Evolutionary conservation across 257 asterid species (phyloP).

Genomic region (Lantana camara): DNA sequence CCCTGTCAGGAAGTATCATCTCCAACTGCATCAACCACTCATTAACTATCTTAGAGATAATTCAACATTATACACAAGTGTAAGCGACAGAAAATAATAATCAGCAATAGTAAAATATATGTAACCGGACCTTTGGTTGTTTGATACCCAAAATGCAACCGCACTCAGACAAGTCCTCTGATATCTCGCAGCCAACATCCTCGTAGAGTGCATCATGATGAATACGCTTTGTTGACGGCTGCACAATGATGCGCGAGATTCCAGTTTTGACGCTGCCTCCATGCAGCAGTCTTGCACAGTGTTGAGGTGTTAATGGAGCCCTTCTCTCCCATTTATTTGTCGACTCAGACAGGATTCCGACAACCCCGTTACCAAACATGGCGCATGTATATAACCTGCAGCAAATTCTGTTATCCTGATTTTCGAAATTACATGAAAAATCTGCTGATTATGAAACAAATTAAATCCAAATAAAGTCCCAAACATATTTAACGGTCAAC

Average conservation of each 20-base stretch:
- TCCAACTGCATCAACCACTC: slow-evolving; percentile 75
- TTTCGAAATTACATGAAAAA: background rate
- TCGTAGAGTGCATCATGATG: slow-evolving; percentile 93
- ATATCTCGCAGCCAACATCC: slow-evolving; percentile 93
- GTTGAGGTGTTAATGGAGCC: slow-evolving; percentile 88
- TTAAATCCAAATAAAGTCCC: slow-evolving; percentile 5
- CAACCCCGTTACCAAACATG: slow-evolving; percentile 91
- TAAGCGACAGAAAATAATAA: too few relatives aligned
- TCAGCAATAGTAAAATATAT: too few relatives aligned
- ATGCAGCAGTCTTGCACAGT: slow-evolving; percentile 82
- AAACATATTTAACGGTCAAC: background rate
- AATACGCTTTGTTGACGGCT: slow-evolving; percentile 91
- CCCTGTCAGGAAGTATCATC: slow-evolving; percentile 89
- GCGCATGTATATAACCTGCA: slow-evolving; percentile 16
- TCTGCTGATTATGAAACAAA: background rate
- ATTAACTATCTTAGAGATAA: background rate
- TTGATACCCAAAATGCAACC: slow-evolving; percentile 90
- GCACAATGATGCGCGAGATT: slow-evolving; percentile 78
- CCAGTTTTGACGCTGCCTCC: slow-evolving; percentile 82
- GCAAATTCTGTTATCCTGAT: background rate
- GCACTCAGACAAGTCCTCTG: slow-evolving; percentile 85
- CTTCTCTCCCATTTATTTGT: slow-evolving; percentile 99
- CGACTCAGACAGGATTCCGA: slow-evolving; percentile 91
- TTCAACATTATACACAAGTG: background rate
- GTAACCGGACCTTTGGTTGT: slow-evolving; percentile 72